Evolutionary conservation across 768 basidiomycete genomes (phyloP).

Genomic region (Mycena metata): DNA sequence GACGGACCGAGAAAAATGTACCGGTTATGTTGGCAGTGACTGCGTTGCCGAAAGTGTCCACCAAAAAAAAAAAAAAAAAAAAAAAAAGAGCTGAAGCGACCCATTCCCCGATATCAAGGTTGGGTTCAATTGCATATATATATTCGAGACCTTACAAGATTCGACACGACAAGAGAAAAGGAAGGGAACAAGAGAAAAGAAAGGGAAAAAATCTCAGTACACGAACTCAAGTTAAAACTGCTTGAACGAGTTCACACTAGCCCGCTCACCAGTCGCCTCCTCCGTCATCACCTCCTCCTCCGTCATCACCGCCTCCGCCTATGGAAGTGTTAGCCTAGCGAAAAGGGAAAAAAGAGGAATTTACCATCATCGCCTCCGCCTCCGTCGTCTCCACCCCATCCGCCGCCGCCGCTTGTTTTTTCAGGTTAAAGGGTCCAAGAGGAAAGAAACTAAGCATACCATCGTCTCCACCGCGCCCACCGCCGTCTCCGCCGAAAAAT

Average conservation of each 20-base stretch:
- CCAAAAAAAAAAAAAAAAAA: slow-evolving; percentile 12
- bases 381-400: slow-evolving; percentile 38
- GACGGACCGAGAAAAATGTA: slow-evolving; percentile 11
- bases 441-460: neutral
- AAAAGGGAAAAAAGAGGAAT: neutral
- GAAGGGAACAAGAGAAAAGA: too few relatives aligned
- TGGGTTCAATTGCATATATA: neutral
- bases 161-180: neutral
- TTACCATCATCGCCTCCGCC: slow-evolving; percentile 23
- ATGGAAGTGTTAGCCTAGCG: neutral
- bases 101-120: too few relatives aligned
- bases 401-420: slow-evolving; percentile 26
- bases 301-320: neutral
- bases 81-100: too few relatives aligned
- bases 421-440: neutral
- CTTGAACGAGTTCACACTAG: too few relatives aligned
- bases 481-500: slow-evolving; percentile 42
- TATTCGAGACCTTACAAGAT: neutral
- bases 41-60: neutral
- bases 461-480: slow-evolving; percentile 39
- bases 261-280: slow-evolving; percentile 16
- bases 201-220: too few relatives aligned
- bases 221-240: too few relatives aligned
- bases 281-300: slow-evolving; percentile 22
- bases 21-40: slow-evolving; percentile 4